phyloP scores from a whole-genome alignment of 495 filamentous ascomycete genomes.

The Podospora comata region DNA sequence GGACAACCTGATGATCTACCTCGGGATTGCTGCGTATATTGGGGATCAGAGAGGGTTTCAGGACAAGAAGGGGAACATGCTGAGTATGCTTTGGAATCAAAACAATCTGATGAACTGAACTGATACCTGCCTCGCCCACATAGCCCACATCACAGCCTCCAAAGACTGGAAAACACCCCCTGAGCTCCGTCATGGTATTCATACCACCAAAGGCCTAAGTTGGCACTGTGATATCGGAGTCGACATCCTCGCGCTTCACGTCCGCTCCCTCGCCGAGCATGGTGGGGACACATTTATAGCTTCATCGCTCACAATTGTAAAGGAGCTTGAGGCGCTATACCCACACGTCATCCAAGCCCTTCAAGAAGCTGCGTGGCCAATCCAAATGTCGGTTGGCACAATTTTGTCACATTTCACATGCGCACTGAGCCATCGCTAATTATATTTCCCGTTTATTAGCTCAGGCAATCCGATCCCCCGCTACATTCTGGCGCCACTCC shows the following conservation, averaged over 20 bases:
- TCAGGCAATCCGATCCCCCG: slow-evolving; percentile 31
- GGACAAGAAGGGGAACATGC: slow-evolving; percentile 43
- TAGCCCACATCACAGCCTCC: slow-evolving; percentile 48
- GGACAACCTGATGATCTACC: slow-evolving; percentile 49
- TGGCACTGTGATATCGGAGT: slow-evolving; percentile 48
- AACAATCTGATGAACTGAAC: background rate
- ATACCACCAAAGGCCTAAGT: slow-evolving; percentile 39
- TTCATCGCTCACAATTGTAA: slow-evolving; percentile 40
- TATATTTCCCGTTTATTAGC: slow-evolving; percentile 21
- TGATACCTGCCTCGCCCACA: background rate
- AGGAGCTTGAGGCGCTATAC: slow-evolving; percentile 33
- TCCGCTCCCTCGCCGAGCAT: slow-evolving; percentile 36
- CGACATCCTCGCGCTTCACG: slow-evolving; percentile 44
- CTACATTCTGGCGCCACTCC: slow-evolving; percentile 38
- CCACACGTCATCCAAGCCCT: slow-evolving; percentile 36
- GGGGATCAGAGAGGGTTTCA: slow-evolving; percentile 50
- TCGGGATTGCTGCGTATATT: slow-evolving; percentile 51
- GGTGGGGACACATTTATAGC: slow-evolving; percentile 45
- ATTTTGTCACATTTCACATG: background rate
- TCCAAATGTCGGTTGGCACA: slow-evolving; percentile 41
- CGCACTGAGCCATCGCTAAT: background rate
- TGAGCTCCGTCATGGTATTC: slow-evolving; percentile 47
- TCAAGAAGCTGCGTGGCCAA: slow-evolving; percentile 35
- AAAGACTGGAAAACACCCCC: slow-evolving; percentile 39
- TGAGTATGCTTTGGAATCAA: slow-evolving; percentile 35